Evolutionary conservation across 768 basidiomycete genomes (phyloP).

Genomic region (Tephrocybe sp.): DNA sequence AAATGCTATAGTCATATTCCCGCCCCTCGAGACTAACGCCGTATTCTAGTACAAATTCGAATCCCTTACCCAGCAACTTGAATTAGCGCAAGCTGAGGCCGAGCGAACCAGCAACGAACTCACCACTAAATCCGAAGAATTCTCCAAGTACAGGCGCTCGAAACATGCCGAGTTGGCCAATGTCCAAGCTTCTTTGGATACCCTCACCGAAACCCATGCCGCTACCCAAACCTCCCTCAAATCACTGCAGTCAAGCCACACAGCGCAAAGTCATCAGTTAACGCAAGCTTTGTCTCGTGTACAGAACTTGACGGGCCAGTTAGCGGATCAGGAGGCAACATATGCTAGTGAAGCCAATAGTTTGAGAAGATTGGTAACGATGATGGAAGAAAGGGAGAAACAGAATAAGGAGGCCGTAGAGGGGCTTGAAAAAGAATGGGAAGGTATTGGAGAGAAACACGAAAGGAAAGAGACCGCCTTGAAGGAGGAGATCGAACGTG

Average conservation of each 20-base stretch:
- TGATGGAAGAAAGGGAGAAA: conserved; percentile 88
- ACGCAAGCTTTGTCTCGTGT: conserved; percentile 75
- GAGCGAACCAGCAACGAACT: conserved; percentile 73
- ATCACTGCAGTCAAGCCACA: conserved; percentile 70
- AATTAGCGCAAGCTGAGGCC: conserved; percentile 74
- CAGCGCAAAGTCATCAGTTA: conserved; percentile 71
- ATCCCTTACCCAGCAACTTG: conserved; percentile 77
- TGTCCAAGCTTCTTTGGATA: conserved; percentile 77
- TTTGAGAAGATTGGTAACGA: conserved; percentile 70
- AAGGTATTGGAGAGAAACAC: conserved; percentile 65
- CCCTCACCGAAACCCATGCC: conserved; percentile 64
- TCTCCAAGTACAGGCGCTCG: conserved; percentile 75
- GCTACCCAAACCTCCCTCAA: conserved; percentile 70
- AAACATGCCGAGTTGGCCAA: conserved; percentile 78
- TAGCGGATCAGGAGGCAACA: conserved; percentile 84
- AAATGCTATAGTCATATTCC: conserved; percentile 10
- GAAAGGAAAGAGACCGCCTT: conserved; percentile 67
- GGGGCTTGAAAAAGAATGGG: conserved; percentile 81
- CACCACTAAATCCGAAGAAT: conserved; percentile 74
- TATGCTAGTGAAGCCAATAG: conserved; percentile 78
- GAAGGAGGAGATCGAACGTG: conserved; percentile 70
- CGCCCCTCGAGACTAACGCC: neutral
- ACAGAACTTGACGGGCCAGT: conserved; percentile 70
- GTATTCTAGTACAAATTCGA: conserved; percentile 78
- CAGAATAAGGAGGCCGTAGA: conserved; percentile 84